Evolutionary conservation across 2,329 filamentous ascomycete species (phyloP), one percentile per base, ranked within the genome.

Genomic region (Epichloe glyceriae): DNA sequence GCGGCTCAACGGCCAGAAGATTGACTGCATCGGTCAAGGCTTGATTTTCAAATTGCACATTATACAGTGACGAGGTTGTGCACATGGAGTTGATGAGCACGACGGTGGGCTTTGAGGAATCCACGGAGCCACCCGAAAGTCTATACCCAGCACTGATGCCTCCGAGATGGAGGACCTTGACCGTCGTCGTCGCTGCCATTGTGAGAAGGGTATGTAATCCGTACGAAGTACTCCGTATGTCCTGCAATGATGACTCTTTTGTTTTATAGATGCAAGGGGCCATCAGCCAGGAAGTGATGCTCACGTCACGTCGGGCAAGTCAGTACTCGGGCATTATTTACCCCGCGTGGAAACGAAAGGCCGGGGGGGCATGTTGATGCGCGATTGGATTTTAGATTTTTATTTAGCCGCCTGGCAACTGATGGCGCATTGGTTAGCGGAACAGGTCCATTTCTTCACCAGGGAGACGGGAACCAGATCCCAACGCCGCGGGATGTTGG

Each of bases 41-140:
- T 46, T 62, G 59, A 61, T 66, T 69, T 30, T 58, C 56, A 52
- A 75, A 72, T 58, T 78, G 72, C 5, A 57, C 55, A 15, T 67
- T 58, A 58, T 72, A 78, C 14, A 75, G 67, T 2, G 71, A 67
- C 1, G 64, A 65, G 2, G 72, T 74, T 33, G 72, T 74, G 60
- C 70, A 73, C 65, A 78, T 71, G 30, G 73, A 71, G 63, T 76
- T 76, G 58, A 77, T 65, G 54, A 78, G 69, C 26, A 77, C 69
- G 39, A 70, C 58, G 3, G 74, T 78, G 17, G 74, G 73, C 62
- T 77, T 78, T 49, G 64, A 60, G 4, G 70, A 59, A 63, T 82
- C 75, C 51, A 73, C 66, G 38, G 57, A 60, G 49, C 67, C 61
- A 49, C 66, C 64, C 26, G 67, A 66, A 35, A 73, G 60, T 44